Conservation (phyloP, 129 eudicot genomes). For the Deinandra increscens region DNA sequence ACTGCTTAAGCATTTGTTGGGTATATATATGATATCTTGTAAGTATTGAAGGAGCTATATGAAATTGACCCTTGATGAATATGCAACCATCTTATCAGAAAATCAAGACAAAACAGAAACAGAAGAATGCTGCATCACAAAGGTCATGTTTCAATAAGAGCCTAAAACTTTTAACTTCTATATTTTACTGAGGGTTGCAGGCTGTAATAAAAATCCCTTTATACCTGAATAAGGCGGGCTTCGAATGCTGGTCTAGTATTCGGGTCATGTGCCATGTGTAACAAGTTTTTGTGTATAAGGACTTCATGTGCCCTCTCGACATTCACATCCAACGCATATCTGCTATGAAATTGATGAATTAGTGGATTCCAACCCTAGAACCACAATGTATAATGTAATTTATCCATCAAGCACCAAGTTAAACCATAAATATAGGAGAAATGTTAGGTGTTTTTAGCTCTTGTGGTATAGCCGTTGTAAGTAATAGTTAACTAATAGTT, state of each 20-base stretch:
- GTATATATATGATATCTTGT: neutral
- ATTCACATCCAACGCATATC: conserved; percentile 92
- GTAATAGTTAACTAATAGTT: neutral
- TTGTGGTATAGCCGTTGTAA: neutral
- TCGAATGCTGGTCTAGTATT: conserved; percentile 70
- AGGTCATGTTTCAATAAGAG: neutral
- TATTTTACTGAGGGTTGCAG: conserved; percentile 2
- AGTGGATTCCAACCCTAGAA: neutral
- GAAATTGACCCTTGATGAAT: neutral
- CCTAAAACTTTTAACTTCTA: neutral
- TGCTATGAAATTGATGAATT: conserved; percentile 27
- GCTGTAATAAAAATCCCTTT: neutral
- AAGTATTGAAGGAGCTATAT: neutral
- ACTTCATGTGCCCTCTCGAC: conserved; percentile 80
- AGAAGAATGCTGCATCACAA: neutral
- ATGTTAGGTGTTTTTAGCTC: neutral
- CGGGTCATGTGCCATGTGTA: conserved; percentile 74
- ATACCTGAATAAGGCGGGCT: conserved; percentile 80
- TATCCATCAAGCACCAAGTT: conserved; percentile 26
- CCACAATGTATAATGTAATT: neutral
- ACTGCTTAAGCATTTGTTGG: neutral
- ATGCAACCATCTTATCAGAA: conserved; percentile 18
- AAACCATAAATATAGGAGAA: conserved; percentile 4
- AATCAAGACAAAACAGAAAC: neutral
- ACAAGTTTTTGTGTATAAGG: conserved; percentile 68